Conservation (phyloP, 352 stramenopile genomes). For the Pythium coloratum region DNA sequence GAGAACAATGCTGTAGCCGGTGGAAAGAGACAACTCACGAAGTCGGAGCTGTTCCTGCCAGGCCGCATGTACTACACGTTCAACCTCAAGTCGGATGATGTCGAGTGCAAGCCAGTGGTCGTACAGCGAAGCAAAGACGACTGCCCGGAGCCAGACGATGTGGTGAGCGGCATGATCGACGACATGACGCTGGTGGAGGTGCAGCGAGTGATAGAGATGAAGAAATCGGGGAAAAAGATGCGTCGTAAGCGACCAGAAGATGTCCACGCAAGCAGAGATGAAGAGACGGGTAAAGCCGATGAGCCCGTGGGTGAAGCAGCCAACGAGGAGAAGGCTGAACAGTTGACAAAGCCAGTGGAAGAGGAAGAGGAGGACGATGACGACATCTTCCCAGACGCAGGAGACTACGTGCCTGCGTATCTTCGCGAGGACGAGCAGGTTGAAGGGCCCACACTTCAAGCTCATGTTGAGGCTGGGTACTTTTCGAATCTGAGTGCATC, state of each 20-base stretch:
- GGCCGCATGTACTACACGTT: constrained; percentile 81
- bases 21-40: constrained; percentile 13
- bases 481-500: constrained; percentile 74
- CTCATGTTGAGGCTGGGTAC: constrained; percentile 40
- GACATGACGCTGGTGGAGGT: constrained; percentile 48
- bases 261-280: not conserved
- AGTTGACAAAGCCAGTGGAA: not conserved
- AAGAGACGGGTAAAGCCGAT: constrained; percentile 8
- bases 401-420: constrained; percentile 72
- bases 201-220: constrained; percentile 41
- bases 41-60: constrained; percentile 72
- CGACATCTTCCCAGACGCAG: constrained; percentile 75
- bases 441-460: constrained; percentile 17
- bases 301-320: not conserved
- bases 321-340: not conserved
- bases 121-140: constrained; percentile 78
- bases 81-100: constrained; percentile 37
- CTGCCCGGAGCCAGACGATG: constrained; percentile 55
- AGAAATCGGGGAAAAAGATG: constrained; percentile 21
- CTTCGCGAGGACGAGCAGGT: constrained; percentile 32
- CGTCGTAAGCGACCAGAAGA: constrained; percentile 27
- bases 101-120: constrained; percentile 56
- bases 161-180: constrained; percentile 55
- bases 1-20: constrained; percentile 32
- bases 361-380: constrained; percentile 49